Evolutionary conservation across 2,329 filamentous ascomycete species (phyloP), one percentile per base, ranked within the genome.

Genomic region (Venturia carpophila): DNA sequence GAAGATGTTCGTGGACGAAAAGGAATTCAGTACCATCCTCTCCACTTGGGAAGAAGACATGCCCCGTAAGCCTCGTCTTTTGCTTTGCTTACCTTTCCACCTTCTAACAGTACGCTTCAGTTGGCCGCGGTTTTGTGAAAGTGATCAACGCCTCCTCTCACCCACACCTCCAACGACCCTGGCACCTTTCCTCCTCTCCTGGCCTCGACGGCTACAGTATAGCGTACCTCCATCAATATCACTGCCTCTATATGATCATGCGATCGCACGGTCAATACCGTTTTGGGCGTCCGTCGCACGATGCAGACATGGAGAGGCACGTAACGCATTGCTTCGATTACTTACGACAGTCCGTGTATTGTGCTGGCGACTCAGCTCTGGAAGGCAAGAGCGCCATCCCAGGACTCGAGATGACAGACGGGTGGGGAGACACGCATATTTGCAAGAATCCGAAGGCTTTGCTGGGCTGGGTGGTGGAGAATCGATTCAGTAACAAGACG

Each of bases 271-370:
- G 64, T 6, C 30, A 60, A 11, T 39, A 27, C 17, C 21, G 24
- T 10, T 64, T 66, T 19, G 49, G 49, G 17, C 60, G 6, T 1
- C 30, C 27, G 10, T 41, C 30, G 13, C 37, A 61, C 11, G 47
- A 64, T 27, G 30, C 15, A 24, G 64, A 66, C 47, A 56, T 56
- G 60, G 34, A 52, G 34, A 52, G 64, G 45, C 64, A 66, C 37
- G 64, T 66, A 11, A 66, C 64, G 21, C 64, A 66, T 58, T 66
- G 64, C 47, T 66, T 55, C 55, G 64, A 66, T 27, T 66, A 66
- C n/a, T 24, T 66, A 37, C 52, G 64, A 34, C 64, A 66, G 21
- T 55, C 39, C 34, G 34, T 56, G 39, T 45, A 34, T 42, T 66
- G 64, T 45, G 60, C 60, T 7, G 64, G 64, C 7, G 64, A 66